Conservation (phyloP, 371 early-diverging fungal genomes). For the Nematocida homosporus region DNA sequence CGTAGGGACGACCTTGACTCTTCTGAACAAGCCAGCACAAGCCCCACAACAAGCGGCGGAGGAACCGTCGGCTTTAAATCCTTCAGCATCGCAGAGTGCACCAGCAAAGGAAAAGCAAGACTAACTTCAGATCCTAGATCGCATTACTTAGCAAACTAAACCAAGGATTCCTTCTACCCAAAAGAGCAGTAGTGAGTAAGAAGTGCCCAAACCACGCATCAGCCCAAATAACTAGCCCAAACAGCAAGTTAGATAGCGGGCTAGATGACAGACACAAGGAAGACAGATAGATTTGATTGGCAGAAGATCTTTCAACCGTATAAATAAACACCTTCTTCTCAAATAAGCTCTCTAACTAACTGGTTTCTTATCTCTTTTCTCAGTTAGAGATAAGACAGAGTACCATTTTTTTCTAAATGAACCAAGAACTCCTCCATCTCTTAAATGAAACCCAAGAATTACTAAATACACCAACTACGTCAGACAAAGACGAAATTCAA, state of each 20-base stretch:
- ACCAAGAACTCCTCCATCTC: constrained; percentile 13
- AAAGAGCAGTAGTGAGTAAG: too few relatives aligned
- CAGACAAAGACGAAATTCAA: constrained; percentile 25
- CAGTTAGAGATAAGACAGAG: background rate
- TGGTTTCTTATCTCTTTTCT: background rate
- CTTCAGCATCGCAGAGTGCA: too few relatives aligned
- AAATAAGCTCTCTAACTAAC: background rate
- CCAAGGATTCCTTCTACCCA: too few relatives aligned
- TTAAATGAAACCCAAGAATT: constrained; percentile 31
- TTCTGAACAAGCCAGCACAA: too few relatives aligned
- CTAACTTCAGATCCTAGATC: too few relatives aligned
- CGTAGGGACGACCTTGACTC: too few relatives aligned
- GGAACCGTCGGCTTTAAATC: too few relatives aligned
- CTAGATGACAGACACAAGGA: background rate
- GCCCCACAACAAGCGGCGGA: too few relatives aligned
- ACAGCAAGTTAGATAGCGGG: background rate
- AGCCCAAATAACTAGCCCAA: background rate
- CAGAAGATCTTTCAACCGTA: background rate
- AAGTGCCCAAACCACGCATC: too few relatives aligned
- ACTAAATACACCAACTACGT: constrained; percentile 4
- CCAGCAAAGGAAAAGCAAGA: too few relatives aligned
- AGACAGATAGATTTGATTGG: background rate
- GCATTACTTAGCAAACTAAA: too few relatives aligned
- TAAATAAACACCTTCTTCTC: background rate
- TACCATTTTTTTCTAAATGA: constrained; percentile 27